phyloP scores from a whole-genome alignment of 805 yeast species.

The Wickerhamomyces mucosus region DNA sequence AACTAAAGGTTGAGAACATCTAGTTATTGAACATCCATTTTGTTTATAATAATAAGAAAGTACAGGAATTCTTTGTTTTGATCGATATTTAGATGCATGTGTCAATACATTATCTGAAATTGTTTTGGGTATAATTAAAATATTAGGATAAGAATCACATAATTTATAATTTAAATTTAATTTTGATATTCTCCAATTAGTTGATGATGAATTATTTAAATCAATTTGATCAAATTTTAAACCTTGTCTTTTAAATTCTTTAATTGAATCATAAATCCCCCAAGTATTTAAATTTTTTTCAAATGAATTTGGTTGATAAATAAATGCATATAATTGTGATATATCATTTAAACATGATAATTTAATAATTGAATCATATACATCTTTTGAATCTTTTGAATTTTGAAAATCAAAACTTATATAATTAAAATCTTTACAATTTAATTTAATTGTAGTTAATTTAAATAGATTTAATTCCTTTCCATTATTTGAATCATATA shows the following conservation, averaged over 20 bases:
- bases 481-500: conserved; percentile 8
- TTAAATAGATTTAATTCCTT: conserved; percentile 20
- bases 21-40: conserved; percentile 69
- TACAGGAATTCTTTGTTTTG: conserved; percentile 78
- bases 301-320: conserved; percentile 63
- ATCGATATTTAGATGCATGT: conserved; percentile 79
- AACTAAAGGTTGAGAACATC: conserved; percentile 90
- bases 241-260: conserved; percentile 74
- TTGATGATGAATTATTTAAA: conserved; percentile 3
- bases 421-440: conserved; percentile 79
- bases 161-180: conserved; percentile 58
- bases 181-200: conserved; percentile 60
- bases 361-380: conserved; percentile 59
- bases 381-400: conserved; percentile 55
- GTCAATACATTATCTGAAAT: conserved; percentile 75
- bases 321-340: conserved; percentile 68
- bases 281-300: conserved; percentile 65
- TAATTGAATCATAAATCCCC: conserved; percentile 50
- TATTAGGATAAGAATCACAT: conserved; percentile 67
- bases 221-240: conserved; percentile 22
- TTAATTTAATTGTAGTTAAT: conserved; percentile 51
- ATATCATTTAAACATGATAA: conserved; percentile 47
- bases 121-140: conserved; percentile 59
- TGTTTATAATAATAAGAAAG: conserved; percentile 63
- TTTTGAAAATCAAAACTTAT: conserved; percentile 65